These are phyloP conservation scores for Calendula officinalis DNA, from an alignment of 129 eudicot species.

Conservation along the genomic window DNA sequence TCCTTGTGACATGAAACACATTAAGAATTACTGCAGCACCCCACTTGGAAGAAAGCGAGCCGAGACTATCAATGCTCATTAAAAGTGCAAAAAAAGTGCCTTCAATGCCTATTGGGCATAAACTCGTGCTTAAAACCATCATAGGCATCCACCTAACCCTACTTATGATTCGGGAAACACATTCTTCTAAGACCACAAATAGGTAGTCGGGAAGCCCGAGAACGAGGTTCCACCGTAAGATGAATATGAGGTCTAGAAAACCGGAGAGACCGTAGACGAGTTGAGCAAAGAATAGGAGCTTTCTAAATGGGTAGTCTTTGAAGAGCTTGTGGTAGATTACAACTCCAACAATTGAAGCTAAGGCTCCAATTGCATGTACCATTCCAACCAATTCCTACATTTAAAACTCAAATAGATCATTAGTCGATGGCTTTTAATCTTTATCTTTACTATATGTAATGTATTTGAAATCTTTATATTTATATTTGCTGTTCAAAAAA, in stretches of 20 bases:
- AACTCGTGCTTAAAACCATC: conserved; percentile 51
- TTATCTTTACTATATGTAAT: no score
- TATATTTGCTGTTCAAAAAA: no score
- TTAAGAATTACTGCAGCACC: conserved; percentile 50
- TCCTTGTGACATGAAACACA: conserved; percentile 46
- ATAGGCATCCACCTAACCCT: conserved; percentile 65
- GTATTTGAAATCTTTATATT: no score
- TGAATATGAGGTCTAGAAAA: conserved; percentile 57
- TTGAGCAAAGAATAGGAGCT: conserved; percentile 44
- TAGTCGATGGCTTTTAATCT: no score
- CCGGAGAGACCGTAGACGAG: conserved; percentile 51
- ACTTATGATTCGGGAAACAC: conserved; percentile 35
- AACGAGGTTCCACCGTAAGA: conserved; percentile 46
- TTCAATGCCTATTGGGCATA: conserved; percentile 62
- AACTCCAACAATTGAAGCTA: conserved; percentile 60
- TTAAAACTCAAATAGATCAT: background rate
- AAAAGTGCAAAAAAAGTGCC: conserved; percentile 67
- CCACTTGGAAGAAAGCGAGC: conserved; percentile 52
- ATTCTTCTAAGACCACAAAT: conserved; percentile 48
- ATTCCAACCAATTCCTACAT: conserved; percentile 60
- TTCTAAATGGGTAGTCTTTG: conserved; percentile 50
- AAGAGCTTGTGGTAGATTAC: conserved; percentile 53
- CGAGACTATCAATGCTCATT: conserved; percentile 63
- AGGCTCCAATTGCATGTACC: conserved; percentile 54
- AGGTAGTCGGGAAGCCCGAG: conserved; percentile 59